These are phyloP conservation scores for Vaccinium corymbosum DNA, from an alignment of 148 eudicot species.

Conservation along the genomic window DNA sequence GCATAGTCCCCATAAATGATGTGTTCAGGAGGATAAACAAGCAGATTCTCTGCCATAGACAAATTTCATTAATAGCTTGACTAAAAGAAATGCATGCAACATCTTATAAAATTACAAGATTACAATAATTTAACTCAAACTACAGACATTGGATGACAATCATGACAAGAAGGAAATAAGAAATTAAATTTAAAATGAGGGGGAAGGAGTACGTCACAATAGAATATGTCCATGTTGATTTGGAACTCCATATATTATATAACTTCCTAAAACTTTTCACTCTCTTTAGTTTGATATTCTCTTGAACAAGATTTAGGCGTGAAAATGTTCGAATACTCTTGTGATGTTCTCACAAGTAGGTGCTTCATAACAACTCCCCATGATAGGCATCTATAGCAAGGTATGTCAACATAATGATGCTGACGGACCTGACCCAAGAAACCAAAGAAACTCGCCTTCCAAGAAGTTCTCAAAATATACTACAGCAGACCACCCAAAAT, in stretches of 20 bases:
- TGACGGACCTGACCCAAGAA: conserved; percentile 3
- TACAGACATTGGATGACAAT: neutral
- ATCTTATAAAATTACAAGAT: neutral
- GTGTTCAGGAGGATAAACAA: conserved; percentile 83
- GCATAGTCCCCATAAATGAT: conserved; percentile 91
- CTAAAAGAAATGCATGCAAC: neutral
- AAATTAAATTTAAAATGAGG: neutral
- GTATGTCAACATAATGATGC: neutral
- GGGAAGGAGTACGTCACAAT: neutral
- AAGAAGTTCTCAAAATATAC: no score
- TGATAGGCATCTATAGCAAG: no score
- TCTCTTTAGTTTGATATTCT: neutral
- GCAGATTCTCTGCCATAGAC: conserved; percentile 55
- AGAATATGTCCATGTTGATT: neutral
- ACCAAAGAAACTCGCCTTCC: neutral
- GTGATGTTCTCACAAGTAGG: conserved; percentile 1
- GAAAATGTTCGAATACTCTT: neutral
- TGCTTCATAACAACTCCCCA: neutral
- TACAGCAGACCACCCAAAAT: neutral
- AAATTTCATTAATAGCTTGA: conserved; percentile 17
- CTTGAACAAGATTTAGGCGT: neutral
- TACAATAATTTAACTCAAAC: conserved; percentile 4
- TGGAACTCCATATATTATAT: neutral
- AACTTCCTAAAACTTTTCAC: neutral
- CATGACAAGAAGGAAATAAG: neutral